Conservation (phyloP, 805 yeast genomes). For the Ogataea naganishii region DNA sequence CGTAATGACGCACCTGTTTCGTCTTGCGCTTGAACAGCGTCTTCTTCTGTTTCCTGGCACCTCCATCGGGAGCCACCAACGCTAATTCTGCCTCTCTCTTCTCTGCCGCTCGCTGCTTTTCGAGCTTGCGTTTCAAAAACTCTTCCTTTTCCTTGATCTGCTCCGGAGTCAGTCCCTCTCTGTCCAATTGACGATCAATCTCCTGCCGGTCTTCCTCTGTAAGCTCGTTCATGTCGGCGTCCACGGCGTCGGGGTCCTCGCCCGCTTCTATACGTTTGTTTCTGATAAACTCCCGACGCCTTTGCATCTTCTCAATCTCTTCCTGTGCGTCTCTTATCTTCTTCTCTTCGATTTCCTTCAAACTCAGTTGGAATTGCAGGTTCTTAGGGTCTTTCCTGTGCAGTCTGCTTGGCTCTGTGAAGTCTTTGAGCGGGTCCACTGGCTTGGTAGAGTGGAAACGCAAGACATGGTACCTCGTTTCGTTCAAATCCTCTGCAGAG, state of each 20-base stretch:
- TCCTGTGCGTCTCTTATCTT: conserved; percentile 37
- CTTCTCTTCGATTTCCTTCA: conserved; percentile 66
- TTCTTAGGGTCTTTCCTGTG: conserved; percentile 93
- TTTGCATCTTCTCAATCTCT: conserved; percentile 30
- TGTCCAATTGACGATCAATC: conserved; percentile 20
- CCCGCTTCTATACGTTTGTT: conserved; percentile 10
- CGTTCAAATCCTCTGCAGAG: conserved; percentile 59
- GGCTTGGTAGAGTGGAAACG: conserved; percentile 67
- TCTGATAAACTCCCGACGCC: conserved; percentile 25
- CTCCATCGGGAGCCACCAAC: conserved; percentile 90
- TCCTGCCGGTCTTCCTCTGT: conserved; percentile 9
- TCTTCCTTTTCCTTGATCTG: conserved; percentile 27
- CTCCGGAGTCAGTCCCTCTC: conserved; percentile 27
- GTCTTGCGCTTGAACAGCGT: conserved; percentile 68
- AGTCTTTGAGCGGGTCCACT: conserved; percentile 64
- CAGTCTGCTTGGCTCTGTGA: conserved; percentile 75
- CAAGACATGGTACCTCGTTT: conserved; percentile 69
- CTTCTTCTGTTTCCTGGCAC: conserved; percentile 61
- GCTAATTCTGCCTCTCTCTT: conserved; percentile 39
- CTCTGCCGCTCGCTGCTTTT: conserved; percentile 23
- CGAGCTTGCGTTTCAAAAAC: conserved; percentile 16
- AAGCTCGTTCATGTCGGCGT: conserved; percentile 8
- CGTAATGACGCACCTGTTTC: conserved; percentile 70
- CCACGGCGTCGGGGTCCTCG: conserved; percentile 8
- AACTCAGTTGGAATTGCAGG: conserved; percentile 74